phyloP scores from a whole-genome alignment of 2,329 filamentous ascomycete species.

The Neofusicoccum sp. region DNA sequence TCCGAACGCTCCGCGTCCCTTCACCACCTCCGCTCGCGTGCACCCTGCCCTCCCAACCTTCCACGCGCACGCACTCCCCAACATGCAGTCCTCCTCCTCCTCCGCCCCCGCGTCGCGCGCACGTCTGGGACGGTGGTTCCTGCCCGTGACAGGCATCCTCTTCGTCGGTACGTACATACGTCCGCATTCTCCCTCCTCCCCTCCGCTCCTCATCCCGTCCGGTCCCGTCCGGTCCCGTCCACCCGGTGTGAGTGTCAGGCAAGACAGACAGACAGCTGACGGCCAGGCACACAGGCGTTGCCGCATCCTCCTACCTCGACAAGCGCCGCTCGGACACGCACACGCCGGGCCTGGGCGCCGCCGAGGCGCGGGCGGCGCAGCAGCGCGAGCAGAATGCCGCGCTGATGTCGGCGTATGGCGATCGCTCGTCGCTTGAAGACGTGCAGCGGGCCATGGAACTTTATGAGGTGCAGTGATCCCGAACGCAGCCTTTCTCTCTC shows the following conservation, averaged over 20 bases:
- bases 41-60: constrained; percentile 19
- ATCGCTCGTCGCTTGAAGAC: constrained; percentile 19
- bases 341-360: not conserved
- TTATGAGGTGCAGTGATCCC: constrained; percentile 20
- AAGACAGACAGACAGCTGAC: too few species aligned
- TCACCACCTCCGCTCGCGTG: constrained; percentile 22
- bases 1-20: constrained; percentile 19
- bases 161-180: constrained; percentile 7
- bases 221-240: not conserved
- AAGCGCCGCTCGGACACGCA: constrained; percentile 12
- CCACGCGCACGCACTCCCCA: constrained; percentile 6
- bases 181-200: not conserved
- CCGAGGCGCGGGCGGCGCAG: not conserved
- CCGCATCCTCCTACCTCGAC: constrained; percentile 17
- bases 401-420: constrained; percentile 18
- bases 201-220: not conserved
- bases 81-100: constrained; percentile 10
- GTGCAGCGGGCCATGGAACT: constrained; percentile 21
- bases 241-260: too few species aligned
- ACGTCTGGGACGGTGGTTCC: constrained; percentile 1
- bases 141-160: constrained; percentile 11
- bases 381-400: constrained; percentile 21
- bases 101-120: not conserved
- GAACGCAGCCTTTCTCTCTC: not conserved
- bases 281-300: not conserved